A percentile compares a stretch with the other conserved stretches of the same genome.
Conservation (phyloP, 2,329 filamentous ascomycete species). For the Thermoascus crustaceus region DNA sequence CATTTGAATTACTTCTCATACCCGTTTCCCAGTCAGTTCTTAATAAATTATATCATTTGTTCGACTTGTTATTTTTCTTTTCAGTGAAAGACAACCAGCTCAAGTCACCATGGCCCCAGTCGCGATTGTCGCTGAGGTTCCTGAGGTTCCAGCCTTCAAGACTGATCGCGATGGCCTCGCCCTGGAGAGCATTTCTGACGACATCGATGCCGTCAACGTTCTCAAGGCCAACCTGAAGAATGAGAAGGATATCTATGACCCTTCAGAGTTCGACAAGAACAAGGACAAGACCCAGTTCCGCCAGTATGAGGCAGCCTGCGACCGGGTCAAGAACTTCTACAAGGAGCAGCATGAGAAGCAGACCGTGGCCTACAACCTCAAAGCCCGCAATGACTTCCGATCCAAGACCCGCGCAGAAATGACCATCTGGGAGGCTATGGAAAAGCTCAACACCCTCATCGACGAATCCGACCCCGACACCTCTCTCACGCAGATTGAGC, state of each 20-base stretch:
- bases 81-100: not conserved
- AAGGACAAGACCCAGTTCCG: slow-evolving; percentile 77
- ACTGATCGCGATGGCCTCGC: slow-evolving; percentile 47
- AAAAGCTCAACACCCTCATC: slow-evolving; percentile 83
- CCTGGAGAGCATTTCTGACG: slow-evolving; percentile 51
- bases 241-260: slow-evolving; percentile 40
- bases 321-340: slow-evolving; percentile 83
- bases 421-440: slow-evolving; percentile 85
- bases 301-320: slow-evolving; percentile 74
- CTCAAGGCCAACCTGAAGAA: slow-evolving; percentile 48
- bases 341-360: slow-evolving; percentile 57
- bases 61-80: no score
- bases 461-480: slow-evolving; percentile 91
- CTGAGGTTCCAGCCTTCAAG: slow-evolving; percentile 23
- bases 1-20: no score
- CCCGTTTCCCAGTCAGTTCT: no score
- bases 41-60: no score
- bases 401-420: slow-evolving; percentile 62
- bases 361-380: slow-evolving; percentile 64
- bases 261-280: slow-evolving; percentile 60
- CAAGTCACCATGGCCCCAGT: not conserved
- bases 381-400: slow-evolving; percentile 64
- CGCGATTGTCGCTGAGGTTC: not conserved
- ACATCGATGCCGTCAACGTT: slow-evolving; percentile 53
- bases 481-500: slow-evolving; percentile 77